Evolutionary conservation across 1,284 basidiomycete genomes (phyloP), one percentile per base, ranked within the genome.

Genomic region (Exobasidium cylindrosporum): DNA sequence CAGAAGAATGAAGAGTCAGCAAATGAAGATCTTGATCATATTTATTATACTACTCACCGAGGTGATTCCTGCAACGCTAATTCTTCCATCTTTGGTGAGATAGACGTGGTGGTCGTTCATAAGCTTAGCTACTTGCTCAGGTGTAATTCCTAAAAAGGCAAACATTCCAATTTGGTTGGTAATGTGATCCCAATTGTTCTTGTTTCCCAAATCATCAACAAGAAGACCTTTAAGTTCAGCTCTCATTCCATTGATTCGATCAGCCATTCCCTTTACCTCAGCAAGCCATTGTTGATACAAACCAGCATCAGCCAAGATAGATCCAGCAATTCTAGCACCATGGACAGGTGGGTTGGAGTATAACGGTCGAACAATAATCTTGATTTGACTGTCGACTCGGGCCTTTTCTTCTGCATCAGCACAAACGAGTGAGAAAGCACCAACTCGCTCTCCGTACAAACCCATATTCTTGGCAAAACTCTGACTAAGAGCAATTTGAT

Each of bases 271-370:
- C 69, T 80, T 80, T 63, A 81, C 74, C 64, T 81, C 79, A 17
- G 58, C 69, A 29, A 80, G 76, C 81, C 82, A 83, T 70, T 83
- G 81, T 50, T 70, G 64, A 74, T 82, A 80, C 21, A 83, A 80
- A 59, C 69, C 61, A 13, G 70, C 63, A 72, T 82, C 81, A 50
- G 73, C 76, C 11, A 83, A 70, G 66, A 83, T 82, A 24, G 77
- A 77, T 31, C 80, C 78, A 11, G 82, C 82, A 58, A 83, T 82
- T 61, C 82, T 76, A 24, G 82, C 82, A 32, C 82, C 82, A 72
- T 98, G 92, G 52, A 94, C 83, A 21, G 96, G 95, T 58, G 95
- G 96, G 85, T 97, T 97, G 62, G 95, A 98, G 85, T 98, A 98
- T 86, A 97, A 88, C 44, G 95, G 96, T 32, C 96, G 90, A 69